Base-by-base conservation (phyloP, 139 green algal genomes). In the Chlorella sp. region DNA sequence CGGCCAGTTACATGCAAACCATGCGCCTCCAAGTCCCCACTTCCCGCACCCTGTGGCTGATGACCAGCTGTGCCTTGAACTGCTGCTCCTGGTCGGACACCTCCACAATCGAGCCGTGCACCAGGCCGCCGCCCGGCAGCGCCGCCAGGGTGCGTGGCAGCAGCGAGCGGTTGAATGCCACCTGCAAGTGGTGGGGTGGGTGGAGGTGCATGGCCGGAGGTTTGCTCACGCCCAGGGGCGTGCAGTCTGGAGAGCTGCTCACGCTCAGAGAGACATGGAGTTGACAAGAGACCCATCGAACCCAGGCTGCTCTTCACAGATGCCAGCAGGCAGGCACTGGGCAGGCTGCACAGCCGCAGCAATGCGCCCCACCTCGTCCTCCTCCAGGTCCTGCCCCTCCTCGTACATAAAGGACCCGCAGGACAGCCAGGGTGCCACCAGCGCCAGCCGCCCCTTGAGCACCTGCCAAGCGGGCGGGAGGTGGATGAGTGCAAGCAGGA, bases 361-460 rank as follows among this genome's bases (percentile, higher is more conserved):
- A n/a, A n/a, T n/a, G n/a, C n/a, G n/a, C n/a, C n/a, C n/a, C 58
- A 93, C 82, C 91, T 98, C 96, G 72, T 98, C 95, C 20, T 95
- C 92, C 22, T 98, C 95, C 62, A 99, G 81, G 46, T 86, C 95
- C 62, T 93, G 91, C 2, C 93, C 96, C 80, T 98, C 94, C 76
- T 98, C 96, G 82, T 98, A 98, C 73, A 94, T 74, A 41, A 95
- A 95, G 46, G 82, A 85, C 2, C 88, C 91, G 40, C 56, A 88
- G 62, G 51, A 62, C 30, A 92, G 41, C 24, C 80, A 89, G 58
- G 94, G 92, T 32, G 88, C 80, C 65, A 92, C 84, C n/a, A 97
- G 80, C 13, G 86, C 85, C 78, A 97, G 89, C 5, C 87, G 87
- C 51, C 90, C 91, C 87, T 94, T 96, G 28, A 98, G 76, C 43